Evolutionary conservation across 495 filamentous ascomycete species (phyloP), one percentile per base, ranked within the genome.

Genomic region (Lophiostoma macrostomum): DNA sequence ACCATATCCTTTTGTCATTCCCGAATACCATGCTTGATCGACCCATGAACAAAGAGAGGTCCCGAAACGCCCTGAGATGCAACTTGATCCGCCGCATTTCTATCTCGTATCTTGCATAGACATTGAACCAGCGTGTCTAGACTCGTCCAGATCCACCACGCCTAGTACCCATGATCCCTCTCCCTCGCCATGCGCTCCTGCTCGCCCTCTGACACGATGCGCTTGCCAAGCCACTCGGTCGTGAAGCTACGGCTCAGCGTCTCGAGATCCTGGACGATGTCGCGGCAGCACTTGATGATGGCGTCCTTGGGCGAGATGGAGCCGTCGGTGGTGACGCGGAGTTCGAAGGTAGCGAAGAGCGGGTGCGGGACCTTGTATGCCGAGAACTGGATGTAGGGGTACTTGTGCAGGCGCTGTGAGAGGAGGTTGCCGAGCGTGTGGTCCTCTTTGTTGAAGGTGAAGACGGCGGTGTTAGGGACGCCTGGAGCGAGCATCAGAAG

Each of bases 371-470:
- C 73, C 71, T 90, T 90, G 78, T 97, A 97, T 3, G 80, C 93
- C 37, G 89, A 82, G 72, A 95, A 93, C 54, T 80, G 69, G 50
- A 97, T 88, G 65, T 95, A 80, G 10, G 77, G 73, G 43, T 84
- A 84, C 65, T 87, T 82, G 63, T 88, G 77, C 37, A 97, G 86
- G 53, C 88, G 86, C 45, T 83, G 79, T 49, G 83, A 80, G 34
- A 99, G 79, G 53, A 97, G 77, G 67, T 97, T 96, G 51, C 83
- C 93, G 36, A 99, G 78, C 0, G 94, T 97, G 71, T 97, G 93
- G 66, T 99, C 94, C 67, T 99, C 94, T 70, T 95, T 96, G 68
- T 88, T 84, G 72, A 99, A 85, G 45, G 84, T 85, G 74, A 99
- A 97, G 67, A 95, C 85, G 14, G 90, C 85, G 60, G 81, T 76